phyloP scores from a whole-genome alignment of 768 basidiomycete genomes.

The Jaapia argillacea region DNA sequence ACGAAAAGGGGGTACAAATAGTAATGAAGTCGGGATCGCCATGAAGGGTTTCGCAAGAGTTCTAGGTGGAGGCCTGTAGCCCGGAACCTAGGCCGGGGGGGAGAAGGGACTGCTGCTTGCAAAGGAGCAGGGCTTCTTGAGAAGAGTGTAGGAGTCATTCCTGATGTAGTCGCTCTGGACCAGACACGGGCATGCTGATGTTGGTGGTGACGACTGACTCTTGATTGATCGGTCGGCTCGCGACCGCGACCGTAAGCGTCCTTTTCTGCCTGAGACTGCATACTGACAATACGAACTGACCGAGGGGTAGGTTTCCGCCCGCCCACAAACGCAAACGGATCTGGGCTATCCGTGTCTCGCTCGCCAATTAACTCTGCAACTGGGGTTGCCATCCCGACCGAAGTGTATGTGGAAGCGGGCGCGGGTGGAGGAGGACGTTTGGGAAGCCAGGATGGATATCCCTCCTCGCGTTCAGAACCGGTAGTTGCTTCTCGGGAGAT shows the following conservation, averaged over 20 bases:
- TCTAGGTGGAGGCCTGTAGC: slow-evolving; percentile 59
- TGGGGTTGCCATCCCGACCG: slow-evolving; percentile 21
- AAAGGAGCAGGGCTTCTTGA: slow-evolving; percentile 24
- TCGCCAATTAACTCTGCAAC: slow-evolving; percentile 9
- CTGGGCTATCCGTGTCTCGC: slow-evolving; percentile 7
- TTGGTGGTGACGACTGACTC: slow-evolving; percentile 20
- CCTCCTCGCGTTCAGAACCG: slow-evolving; percentile 25
- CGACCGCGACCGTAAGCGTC: slow-evolving; percentile 25
- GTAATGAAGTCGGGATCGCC: slow-evolving; percentile 48
- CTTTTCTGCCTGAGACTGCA: slow-evolving; percentile 31
- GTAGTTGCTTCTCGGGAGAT: background rate
- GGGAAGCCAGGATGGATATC: slow-evolving; percentile 82
- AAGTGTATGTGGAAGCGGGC: slow-evolving; percentile 57
- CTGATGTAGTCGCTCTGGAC: slow-evolving; percentile 45
- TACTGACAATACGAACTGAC: slow-evolving; percentile 71
- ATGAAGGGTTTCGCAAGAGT: slow-evolving; percentile 51
- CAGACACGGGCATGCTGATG: slow-evolving; percentile 37
- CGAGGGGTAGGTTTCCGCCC: slow-evolving; percentile 77
- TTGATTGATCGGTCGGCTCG: slow-evolving; percentile 42
- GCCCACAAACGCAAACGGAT: slow-evolving; percentile 25
- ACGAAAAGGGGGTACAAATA: slow-evolving; percentile 61
- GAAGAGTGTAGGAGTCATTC: slow-evolving; percentile 32
- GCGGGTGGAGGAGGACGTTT: slow-evolving; percentile 67
- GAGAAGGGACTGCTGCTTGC: slow-evolving; percentile 11
- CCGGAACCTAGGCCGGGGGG: slow-evolving; percentile 57